phyloP scores from a whole-genome alignment of 208 protist genomes.

The Wallacemonas sp. region DNA sequence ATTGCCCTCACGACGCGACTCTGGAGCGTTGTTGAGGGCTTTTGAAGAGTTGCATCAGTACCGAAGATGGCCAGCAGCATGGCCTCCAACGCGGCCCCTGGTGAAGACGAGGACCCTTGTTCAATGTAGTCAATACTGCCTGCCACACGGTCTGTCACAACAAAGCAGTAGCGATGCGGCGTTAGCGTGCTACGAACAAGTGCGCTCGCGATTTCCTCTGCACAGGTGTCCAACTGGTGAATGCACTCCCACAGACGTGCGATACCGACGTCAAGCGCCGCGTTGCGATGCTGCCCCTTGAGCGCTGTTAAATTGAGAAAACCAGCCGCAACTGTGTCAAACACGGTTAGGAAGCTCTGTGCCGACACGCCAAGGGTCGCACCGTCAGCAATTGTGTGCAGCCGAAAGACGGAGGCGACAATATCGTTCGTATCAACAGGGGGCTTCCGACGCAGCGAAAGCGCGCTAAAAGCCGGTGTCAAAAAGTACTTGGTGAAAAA shows the following conservation, averaged over 20 bases:
- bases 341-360: conserved; percentile 28
- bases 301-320: conserved; percentile 44
- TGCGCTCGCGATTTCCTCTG: conserved; percentile 11
- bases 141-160: conserved; percentile 12
- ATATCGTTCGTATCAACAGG: conserved; percentile 10
- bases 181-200: conserved; percentile 25
- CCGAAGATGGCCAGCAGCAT: conserved; percentile 1
- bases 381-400: conserved; percentile 44
- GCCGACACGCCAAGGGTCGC: conserved; percentile 43
- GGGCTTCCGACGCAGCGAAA: conserved; percentile 44
- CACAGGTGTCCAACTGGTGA: neutral
- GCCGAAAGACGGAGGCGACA: conserved; percentile 36
- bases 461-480: conserved; percentile 61
- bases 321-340: conserved; percentile 48
- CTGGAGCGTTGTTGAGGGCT: neutral
- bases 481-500: conserved; percentile 69
- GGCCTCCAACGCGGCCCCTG: neutral
- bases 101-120: neutral
- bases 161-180: conserved; percentile 11
- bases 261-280: neutral
- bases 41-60: no score
- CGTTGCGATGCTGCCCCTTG: conserved; percentile 1
- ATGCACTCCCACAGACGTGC: neutral
- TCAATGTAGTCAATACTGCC: neutral
- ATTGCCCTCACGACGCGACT: neutral